phyloP scores from a whole-genome alignment of 2,329 filamentous ascomycete species.

The Chalaropsis thielavioides region DNA sequence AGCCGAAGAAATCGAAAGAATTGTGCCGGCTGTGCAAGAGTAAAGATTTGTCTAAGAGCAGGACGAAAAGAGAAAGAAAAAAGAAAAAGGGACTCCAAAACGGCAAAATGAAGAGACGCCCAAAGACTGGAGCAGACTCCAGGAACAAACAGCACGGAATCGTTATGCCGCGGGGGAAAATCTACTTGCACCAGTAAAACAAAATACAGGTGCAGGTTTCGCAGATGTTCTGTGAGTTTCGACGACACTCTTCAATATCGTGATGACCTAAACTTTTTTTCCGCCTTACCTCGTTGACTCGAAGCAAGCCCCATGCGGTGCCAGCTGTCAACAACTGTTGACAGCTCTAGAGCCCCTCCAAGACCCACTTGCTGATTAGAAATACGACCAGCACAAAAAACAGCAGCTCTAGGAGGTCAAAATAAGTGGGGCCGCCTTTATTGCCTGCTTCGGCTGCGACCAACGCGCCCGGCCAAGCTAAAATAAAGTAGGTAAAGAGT shows the following conservation, averaged over 20 bases:
- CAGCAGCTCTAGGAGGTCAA: background rate
- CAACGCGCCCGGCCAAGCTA: background rate
- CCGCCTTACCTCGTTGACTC: background rate
- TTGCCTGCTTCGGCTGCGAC: background rate
- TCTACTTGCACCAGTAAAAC: background rate
- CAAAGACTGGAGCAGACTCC: slow-evolving; percentile 7
- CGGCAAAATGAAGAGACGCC: background rate
- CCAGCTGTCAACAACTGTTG: slow-evolving; percentile 6
- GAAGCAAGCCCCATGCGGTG: background rate
- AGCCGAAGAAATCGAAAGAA: background rate
- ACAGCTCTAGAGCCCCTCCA: background rate
- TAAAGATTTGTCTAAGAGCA: slow-evolving; percentile 6
- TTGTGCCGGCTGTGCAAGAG: background rate
- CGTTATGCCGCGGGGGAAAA: background rate
- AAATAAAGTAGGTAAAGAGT: background rate
- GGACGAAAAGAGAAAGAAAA: background rate
- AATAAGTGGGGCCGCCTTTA: background rate
- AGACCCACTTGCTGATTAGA: background rate
- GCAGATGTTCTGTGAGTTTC: slow-evolving; percentile 16
- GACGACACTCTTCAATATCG: slow-evolving; percentile 9
- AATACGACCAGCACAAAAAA: background rate
- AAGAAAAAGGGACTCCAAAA: background rate
- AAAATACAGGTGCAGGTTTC: slow-evolving; percentile 1
- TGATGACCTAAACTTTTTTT: slow-evolving; percentile 16
- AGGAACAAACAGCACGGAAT: background rate